These are phyloP conservation scores for Juglanconis sp. DNA, from an alignment of 2,329 filamentous ascomycete species.

Conservation along the genomic window DNA sequence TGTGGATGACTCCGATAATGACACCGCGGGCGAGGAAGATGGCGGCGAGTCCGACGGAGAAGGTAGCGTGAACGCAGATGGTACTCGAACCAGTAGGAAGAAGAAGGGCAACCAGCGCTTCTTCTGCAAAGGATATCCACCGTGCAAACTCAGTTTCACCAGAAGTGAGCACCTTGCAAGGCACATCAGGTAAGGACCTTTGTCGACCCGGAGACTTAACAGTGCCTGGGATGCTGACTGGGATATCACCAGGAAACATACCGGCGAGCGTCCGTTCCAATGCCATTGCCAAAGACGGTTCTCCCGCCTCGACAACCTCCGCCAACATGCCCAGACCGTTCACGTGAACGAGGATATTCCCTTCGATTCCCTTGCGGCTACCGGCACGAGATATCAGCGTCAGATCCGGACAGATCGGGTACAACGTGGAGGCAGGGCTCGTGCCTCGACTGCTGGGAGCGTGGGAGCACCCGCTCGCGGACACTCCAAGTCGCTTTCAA, in stretches of 20 bases:
- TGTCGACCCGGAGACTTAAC: neutral
- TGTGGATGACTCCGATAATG: constrained; percentile 70
- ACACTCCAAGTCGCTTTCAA: constrained; percentile 80
- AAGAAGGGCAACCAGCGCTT: constrained; percentile 97
- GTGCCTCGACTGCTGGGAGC: constrained; percentile 75
- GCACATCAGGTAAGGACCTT: constrained; percentile 72
- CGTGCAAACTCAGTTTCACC: constrained; percentile 92
- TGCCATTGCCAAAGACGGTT: constrained; percentile 94
- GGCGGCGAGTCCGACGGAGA: constrained; percentile 57
- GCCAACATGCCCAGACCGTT: constrained; percentile 95
- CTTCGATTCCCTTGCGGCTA: constrained; percentile 86
- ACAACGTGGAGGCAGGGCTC: constrained; percentile 67
- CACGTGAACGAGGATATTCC: constrained; percentile 98
- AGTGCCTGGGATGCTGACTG: neutral
- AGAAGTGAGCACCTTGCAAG: constrained; percentile 91
- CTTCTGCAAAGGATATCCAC: constrained; percentile 92
- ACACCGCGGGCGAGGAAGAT: constrained; percentile 41
- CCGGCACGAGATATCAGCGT: constrained; percentile 85
- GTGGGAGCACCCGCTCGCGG: constrained; percentile 68
- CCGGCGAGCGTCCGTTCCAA: constrained; percentile 92
- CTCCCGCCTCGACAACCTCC: constrained; percentile 88
- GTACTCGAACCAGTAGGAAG: constrained; percentile 77
- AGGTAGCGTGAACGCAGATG: constrained; percentile 61
- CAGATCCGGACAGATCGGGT: constrained; percentile 87
- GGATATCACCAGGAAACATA: constrained; percentile 73